These are phyloP conservation scores for Beauveria medogensis DNA, from an alignment of 2,329 filamentous ascomycete species.

Conservation along the genomic window DNA sequence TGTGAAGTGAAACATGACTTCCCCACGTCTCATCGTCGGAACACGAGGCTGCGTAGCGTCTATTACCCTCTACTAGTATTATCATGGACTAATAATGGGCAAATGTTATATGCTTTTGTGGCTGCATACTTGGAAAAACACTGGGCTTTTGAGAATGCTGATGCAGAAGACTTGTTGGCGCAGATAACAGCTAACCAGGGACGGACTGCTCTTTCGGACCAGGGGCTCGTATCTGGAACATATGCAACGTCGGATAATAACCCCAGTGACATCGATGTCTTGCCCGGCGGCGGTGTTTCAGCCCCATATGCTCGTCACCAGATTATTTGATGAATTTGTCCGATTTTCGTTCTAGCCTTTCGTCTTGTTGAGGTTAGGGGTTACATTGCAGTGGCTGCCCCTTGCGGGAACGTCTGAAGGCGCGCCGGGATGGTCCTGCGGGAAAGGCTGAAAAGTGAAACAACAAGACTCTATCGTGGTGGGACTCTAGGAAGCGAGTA, in stretches of 20 bases:
- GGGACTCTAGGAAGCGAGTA: no score
- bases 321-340: not conserved
- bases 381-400: not conserved
- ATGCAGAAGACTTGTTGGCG: not conserved
- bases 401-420: no score
- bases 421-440: not conserved
- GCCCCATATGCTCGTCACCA: not conserved
- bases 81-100: no score
- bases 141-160: no score
- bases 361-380: not conserved
- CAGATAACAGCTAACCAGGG: not conserved
- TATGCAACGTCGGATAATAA: not conserved
- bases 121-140: not conserved
- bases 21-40: not conserved
- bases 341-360: not conserved
- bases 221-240: not conserved
- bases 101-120: no score
- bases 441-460: not conserved
- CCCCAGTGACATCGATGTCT: slow-evolving; percentile 1
- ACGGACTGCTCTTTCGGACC: not conserved
- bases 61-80: no score
- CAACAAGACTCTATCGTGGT: not conserved
- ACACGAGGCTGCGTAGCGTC: not conserved
- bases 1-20: not conserved
- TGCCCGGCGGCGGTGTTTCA: not conserved